Evolutionary conservation across 768 basidiomycete species (phyloP).

Genomic region (Mycena indigotica): DNA sequence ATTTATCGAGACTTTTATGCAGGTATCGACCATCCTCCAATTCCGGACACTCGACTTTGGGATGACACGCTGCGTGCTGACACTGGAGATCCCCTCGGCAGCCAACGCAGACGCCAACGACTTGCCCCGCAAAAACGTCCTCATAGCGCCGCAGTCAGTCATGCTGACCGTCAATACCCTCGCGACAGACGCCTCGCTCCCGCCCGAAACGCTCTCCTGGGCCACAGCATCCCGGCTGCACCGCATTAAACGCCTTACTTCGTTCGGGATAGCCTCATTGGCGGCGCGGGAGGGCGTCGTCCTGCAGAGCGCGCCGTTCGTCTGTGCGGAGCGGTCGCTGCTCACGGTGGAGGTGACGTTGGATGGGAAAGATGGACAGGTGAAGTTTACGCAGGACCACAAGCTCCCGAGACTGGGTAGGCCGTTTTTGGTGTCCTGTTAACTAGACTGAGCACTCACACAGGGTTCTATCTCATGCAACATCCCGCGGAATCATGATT

Average conservation of each 20-base stretch:
- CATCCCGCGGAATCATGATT: no score
- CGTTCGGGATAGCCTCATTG: background rate
- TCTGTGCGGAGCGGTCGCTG: background rate
- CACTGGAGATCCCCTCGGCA: conserved; percentile 4
- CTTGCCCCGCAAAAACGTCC: background rate
- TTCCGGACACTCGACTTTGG: conserved; percentile 20
- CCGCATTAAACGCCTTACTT: background rate
- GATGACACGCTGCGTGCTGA: conserved; percentile 15
- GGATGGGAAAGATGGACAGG: background rate
- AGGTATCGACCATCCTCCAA: conserved; percentile 19
- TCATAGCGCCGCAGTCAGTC: background rate
- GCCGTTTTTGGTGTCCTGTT: no score
- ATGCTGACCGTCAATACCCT: background rate
- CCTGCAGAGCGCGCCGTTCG: background rate
- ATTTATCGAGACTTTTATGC: no score
- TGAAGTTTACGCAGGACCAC: conserved; percentile 6
- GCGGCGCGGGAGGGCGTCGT: background rate
- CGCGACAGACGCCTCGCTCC: background rate
- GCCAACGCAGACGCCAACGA: background rate
- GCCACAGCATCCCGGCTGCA: background rate
- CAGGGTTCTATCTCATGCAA: conserved; percentile 5
- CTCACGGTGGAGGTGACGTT: conserved; percentile 1
- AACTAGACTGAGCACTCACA: no score
- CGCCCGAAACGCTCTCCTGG: background rate
- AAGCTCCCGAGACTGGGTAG: conserved; percentile 9